Conservation (phyloP, 148 eudicot species). For the Fagopyrum homotropicum region DNA sequence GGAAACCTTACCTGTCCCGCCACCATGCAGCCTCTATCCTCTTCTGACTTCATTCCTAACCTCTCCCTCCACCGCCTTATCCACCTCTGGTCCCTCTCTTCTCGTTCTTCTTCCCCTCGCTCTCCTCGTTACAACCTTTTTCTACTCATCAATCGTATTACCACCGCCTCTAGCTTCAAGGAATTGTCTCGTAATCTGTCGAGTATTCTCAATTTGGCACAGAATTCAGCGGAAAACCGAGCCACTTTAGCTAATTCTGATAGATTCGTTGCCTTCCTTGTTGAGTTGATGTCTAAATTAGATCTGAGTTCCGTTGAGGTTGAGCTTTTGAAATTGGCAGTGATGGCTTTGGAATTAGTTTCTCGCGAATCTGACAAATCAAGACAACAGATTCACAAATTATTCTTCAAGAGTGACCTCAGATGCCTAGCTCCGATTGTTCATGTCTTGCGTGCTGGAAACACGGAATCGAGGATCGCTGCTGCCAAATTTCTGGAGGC, state of each 20-base stretch:
- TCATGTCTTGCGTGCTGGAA: conserved; percentile 32
- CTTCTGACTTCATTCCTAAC: conserved; percentile 59
- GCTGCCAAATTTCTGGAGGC: conserved; percentile 33
- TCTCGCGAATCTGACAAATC: conserved; percentile 15
- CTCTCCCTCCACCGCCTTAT: conserved; percentile 62
- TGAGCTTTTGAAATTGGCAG: conserved; percentile 18
- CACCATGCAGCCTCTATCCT: conserved; percentile 54
- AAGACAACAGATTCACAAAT: conserved; percentile 14
- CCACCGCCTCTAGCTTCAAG: not conserved
- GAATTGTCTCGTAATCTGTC: conserved; percentile 16
- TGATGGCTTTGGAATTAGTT: conserved; percentile 35
- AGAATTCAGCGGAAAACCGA: conserved; percentile 29
- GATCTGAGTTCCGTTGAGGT: conserved; percentile 2
- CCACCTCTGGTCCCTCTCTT: conserved; percentile 36
- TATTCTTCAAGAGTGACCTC: conserved; percentile 15
- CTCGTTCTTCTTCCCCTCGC: conserved; percentile 12
- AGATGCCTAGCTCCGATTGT: conserved; percentile 22
- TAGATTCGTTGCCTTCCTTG: not conserved
- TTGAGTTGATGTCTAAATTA: conserved; percentile 15
- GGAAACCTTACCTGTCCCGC: conserved; percentile 79
- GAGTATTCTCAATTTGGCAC: conserved; percentile 26
- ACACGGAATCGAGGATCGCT: conserved; percentile 24
- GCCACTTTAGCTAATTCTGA: conserved; percentile 24
- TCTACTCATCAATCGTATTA: conserved; percentile 4
- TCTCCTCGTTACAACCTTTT: conserved; percentile 8